Base-by-base conservation (phyloP, 352 stramenopile genomes). In the Phytopythium mirpurense region DNA sequence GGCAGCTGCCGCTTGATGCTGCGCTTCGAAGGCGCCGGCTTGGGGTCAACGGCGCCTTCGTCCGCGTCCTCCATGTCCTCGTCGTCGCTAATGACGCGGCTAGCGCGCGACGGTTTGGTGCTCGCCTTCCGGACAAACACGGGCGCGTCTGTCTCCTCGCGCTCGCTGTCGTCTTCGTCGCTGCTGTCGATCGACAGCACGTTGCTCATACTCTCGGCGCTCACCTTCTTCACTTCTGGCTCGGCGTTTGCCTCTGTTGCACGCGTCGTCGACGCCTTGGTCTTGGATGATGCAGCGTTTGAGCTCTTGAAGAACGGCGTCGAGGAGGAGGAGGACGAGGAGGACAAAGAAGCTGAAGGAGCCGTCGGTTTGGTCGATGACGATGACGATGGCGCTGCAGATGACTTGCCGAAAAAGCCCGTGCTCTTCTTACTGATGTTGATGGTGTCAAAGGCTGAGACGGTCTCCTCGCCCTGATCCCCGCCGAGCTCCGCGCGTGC, bases 121-220 rank as follows among this genome's bases (percentile, higher is more conserved):
- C 51, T 54, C 1, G 60, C 56, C 46, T 86, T 83, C 50, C 77
- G 78, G 14, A 93, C 78, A 67, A 93, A 93, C 51, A 74, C 65
- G 10, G 78, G 81, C 2, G 68, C 69, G 24, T 83, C 78, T 8
- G 63, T 72, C 19, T 88, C 74, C 34, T 82, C 72, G 6, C 45
- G 46, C 31, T 75, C 62, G 16, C 59, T 65, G 12, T 83, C 77
- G 10, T 75, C 70, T 6, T 83, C 73, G 15, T 83, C 70, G 48
- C 88, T 79, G 47, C 80, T 90, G 51, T 90, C 78, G 7, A 91
- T 65, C 2, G 74, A 79, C 9, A 88, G 64, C 35, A 88, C 73
- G 24, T 90, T 91, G 50, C 65, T 85, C 78, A 88, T 88, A 4
- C 57, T 59, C 15, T 59, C 52, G 18, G 63, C 56, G 36, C 68